phyloP scores from a whole-genome alignment of 2,329 filamentous ascomycete genomes.

The Fusarium sp. region DNA sequence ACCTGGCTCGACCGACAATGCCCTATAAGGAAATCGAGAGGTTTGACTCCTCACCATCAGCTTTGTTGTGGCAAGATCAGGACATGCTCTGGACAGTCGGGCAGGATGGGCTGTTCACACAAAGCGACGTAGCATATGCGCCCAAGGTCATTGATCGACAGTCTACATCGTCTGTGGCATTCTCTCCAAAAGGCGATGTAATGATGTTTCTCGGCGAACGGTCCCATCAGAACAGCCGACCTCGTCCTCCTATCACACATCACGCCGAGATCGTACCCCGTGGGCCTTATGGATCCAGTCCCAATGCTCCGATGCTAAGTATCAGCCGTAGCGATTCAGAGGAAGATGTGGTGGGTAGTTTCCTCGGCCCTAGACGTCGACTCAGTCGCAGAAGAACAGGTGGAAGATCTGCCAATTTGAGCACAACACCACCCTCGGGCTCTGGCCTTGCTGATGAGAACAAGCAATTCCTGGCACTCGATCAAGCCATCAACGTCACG shows the following conservation, averaged over 20 bases:
- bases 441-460: conserved; percentile 50
- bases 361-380: conserved; percentile 65
- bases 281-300: conserved; percentile 64
- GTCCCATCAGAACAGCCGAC: conserved; percentile 56
- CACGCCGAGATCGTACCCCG: conserved; percentile 55
- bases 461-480: conserved; percentile 65
- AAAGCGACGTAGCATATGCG: conserved; percentile 76
- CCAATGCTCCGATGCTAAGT: conserved; percentile 65
- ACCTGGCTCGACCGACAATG: conserved; percentile 76
- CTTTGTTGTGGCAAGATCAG: conserved; percentile 74
- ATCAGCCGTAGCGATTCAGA: conserved; percentile 75
- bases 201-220: conserved; percentile 75
- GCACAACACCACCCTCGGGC: conserved; percentile 69
- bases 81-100: conserved; percentile 78
- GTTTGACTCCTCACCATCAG: conserved; percentile 71
- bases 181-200: conserved; percentile 72
- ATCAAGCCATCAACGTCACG: conserved; percentile 71
- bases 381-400: conserved; percentile 59
- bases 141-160: conserved; percentile 74
- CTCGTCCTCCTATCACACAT: conserved; percentile 58
- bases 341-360: conserved; percentile 73
- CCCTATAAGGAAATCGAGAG: conserved; percentile 76
- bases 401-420: conserved; percentile 63
- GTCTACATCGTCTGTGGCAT: conserved; percentile 72
- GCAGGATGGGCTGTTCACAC: conserved; percentile 72